Percentiles rank a stretch among this genome's conserved stretches.
Conservation (phyloP, 2,329 filamentous ascomycete genomes). For the Didymella glomerata region DNA sequence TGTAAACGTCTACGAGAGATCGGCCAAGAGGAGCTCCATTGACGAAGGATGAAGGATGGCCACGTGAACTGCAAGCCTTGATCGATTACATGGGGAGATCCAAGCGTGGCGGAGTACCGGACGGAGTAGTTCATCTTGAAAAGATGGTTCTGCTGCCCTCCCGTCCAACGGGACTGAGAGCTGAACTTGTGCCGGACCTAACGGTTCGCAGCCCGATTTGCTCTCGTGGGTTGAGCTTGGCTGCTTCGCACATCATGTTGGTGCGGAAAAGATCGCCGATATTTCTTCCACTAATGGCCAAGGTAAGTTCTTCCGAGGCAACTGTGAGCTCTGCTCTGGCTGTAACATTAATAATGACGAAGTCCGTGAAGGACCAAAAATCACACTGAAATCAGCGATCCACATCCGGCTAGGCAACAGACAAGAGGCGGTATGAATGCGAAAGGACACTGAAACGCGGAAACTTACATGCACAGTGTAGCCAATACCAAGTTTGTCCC, state of each 20-base stretch:
- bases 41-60: conserved; percentile 17
- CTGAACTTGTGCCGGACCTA: conserved; percentile 1
- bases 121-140: not conserved
- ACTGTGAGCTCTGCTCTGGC: not conserved
- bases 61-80: conserved; percentile 18
- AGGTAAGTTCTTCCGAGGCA: not conserved
- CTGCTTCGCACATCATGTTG: not conserved
- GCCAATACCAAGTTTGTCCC: conserved; percentile 7
- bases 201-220: not conserved
- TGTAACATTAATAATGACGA: conserved; percentile 1
- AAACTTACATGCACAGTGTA: conserved; percentile 12
- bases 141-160: not conserved
- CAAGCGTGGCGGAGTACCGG: not conserved
- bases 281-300: not conserved
- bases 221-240: not conserved
- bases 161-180: not conserved
- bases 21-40: not conserved
- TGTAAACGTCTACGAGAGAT: conserved; percentile 4
- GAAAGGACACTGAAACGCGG: not conserved
- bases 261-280: not conserved
- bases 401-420: conserved; percentile 4
- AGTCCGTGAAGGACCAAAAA: not conserved
- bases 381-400: not conserved
- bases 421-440: conserved; percentile 2
- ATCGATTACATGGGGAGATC: conserved; percentile 5